phyloP scores from a whole-genome alignment of 1,284 basidiomycete species.

The Cryptococcus sp. region DNA sequence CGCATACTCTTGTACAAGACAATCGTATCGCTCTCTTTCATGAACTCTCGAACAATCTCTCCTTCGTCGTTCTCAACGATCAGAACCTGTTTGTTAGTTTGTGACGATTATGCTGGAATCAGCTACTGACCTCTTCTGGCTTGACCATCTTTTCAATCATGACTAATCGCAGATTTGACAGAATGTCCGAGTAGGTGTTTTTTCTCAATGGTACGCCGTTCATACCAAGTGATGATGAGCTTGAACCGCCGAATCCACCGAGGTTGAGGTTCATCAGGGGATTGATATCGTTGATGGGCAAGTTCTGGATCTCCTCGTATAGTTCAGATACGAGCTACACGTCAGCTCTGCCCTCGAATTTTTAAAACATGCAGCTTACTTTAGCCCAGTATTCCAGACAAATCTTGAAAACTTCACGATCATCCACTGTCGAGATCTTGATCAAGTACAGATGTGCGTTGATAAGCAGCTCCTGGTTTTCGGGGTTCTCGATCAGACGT shows the following conservation, averaged over 20 bases:
- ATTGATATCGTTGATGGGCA: constrained; percentile 79
- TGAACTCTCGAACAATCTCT: constrained; percentile 98
- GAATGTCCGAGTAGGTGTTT: constrained; percentile 89
- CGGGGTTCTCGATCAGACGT: constrained; percentile 84
- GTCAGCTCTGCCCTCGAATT: constrained; percentile 1
- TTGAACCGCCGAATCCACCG: constrained; percentile 52
- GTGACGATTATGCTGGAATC: constrained; percentile 7
- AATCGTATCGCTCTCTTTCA: constrained; percentile 99
- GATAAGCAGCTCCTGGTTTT: constrained; percentile 86
- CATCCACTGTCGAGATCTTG: constrained; percentile 96
- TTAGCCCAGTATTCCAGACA: constrained; percentile 99
- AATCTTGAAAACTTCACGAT: constrained; percentile 99
- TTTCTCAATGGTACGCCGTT: constrained; percentile 73
- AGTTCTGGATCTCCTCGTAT: constrained; percentile 89
- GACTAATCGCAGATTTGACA: constrained; percentile 90
- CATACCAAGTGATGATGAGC: constrained; percentile 58
- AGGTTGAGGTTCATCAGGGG: constrained; percentile 89
- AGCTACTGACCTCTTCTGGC: constrained; percentile 82
- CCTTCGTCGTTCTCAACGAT: constrained; percentile 99
- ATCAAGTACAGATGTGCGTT: constrained; percentile 99
- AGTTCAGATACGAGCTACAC: constrained; percentile 80
- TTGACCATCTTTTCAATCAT: constrained; percentile 99
- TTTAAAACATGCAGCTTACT: constrained; percentile 14
- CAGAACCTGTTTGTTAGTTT: constrained; percentile 60
- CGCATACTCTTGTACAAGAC: constrained; percentile 99